Conservation (phyloP, 1,284 basidiomycete species). For the Rhizoctonia solani region DNA sequence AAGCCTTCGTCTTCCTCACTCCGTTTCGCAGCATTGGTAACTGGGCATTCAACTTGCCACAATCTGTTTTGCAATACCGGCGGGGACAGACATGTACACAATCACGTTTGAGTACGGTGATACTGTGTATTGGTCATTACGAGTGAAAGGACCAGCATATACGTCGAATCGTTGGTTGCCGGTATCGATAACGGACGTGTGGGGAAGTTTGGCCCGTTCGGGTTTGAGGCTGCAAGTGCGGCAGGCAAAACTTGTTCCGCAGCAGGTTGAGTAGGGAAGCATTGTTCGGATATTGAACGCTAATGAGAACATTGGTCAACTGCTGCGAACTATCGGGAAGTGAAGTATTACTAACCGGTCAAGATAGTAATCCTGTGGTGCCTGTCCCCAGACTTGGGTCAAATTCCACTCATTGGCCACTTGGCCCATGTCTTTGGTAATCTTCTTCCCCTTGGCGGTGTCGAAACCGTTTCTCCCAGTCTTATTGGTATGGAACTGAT, state of each 20-base stretch:
- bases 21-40: conserved; percentile 44
- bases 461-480: conserved; percentile 62
- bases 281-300: conserved; percentile 58
- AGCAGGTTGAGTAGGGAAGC: conserved; percentile 64
- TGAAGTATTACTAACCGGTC: conserved; percentile 50
- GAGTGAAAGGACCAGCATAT: conserved; percentile 52
- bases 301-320: not conserved
- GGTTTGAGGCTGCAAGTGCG: conserved; percentile 62
- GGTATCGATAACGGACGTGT: conserved; percentile 71
- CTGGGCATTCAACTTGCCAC: conserved; percentile 60
- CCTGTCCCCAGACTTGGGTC: conserved; percentile 61
- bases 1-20: conserved; percentile 54
- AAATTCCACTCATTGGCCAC: conserved; percentile 62
- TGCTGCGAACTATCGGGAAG: not conserved
- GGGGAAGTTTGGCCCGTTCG: conserved; percentile 60
- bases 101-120: conserved; percentile 57
- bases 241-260: conserved; percentile 59
- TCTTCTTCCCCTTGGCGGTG: conserved; percentile 55
- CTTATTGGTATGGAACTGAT: conserved; percentile 53
- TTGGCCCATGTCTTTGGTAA: conserved; percentile 59
- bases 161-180: conserved; percentile 78
- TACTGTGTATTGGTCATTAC: conserved; percentile 76
- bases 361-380: conserved; percentile 74
- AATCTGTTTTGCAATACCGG: conserved; percentile 56
- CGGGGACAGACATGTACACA: conserved; percentile 53